These are phyloP conservation scores for Pyrenochaeta sp. DNA, from an alignment of 2,329 filamentous ascomycete species.

Conservation along the genomic window DNA sequence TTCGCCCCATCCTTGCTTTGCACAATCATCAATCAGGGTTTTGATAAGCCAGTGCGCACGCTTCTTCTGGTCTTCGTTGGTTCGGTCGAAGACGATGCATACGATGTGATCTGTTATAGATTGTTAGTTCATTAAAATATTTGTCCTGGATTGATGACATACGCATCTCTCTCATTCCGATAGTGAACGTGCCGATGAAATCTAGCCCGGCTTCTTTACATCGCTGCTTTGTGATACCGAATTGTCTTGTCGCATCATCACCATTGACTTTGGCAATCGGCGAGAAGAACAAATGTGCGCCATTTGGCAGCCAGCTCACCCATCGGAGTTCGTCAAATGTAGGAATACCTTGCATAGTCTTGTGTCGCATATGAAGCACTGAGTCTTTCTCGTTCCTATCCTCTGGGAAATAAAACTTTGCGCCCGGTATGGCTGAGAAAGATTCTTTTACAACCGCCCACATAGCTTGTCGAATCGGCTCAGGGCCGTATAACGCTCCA, in stretches of 20 bases:
- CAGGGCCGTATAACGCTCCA: constrained; percentile 47
- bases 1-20: constrained; percentile 53
- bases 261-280: constrained; percentile 56
- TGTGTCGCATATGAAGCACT: constrained; percentile 32
- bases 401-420: constrained; percentile 47
- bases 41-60: constrained; percentile 32
- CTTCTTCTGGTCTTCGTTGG: constrained; percentile 25
- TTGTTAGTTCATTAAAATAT: no score
- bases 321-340: constrained; percentile 47
- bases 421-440: constrained; percentile 43
- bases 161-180: constrained; percentile 52
- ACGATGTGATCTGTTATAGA: constrained; percentile 28
- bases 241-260: constrained; percentile 51
- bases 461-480: constrained; percentile 38
- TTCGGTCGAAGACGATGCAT: constrained; percentile 42
- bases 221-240: constrained; percentile 28
- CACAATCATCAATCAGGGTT: constrained; percentile 48
- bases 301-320: constrained; percentile 52
- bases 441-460: constrained; percentile 45
- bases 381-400: constrained; percentile 44
- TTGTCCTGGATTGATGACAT: no score
- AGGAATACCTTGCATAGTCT: constrained; percentile 25
- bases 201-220: constrained; percentile 24
- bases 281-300: constrained; percentile 55
- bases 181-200: constrained; percentile 28